Conservation (phyloP, 2,329 filamentous ascomycete species). For the Fusarium subtropicale region DNA sequence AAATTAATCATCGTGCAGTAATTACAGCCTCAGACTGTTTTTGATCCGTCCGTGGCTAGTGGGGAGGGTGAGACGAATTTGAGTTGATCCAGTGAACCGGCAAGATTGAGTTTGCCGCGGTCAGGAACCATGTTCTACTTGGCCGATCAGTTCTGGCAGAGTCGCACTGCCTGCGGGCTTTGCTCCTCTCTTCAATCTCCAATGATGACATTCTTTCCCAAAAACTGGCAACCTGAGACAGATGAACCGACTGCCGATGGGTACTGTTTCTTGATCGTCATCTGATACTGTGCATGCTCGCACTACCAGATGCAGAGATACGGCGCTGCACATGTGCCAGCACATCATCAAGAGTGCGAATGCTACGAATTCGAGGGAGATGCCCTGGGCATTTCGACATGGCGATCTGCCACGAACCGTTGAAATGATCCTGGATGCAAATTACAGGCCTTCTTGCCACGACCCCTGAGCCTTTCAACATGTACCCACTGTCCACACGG, state of each 20-base stretch:
- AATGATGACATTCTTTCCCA: constrained; percentile 13
- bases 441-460: constrained; percentile 23
- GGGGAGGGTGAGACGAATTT: neutral
- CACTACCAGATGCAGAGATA: constrained; percentile 5
- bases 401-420: constrained; percentile 27
- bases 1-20: constrained; percentile 7
- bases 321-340: constrained; percentile 8
- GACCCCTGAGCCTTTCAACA: constrained; percentile 11
- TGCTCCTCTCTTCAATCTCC: neutral
- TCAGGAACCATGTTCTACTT: constrained; percentile 5
- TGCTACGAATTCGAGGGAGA: constrained; percentile 1
- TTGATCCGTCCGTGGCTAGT: neutral
- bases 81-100: neutral
- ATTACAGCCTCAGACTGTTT: neutral
- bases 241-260: neutral
- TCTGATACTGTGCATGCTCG: neutral
- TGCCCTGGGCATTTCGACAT: constrained; percentile 8
- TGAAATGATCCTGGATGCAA: constrained; percentile 28
- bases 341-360: neutral
- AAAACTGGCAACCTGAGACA: constrained; percentile 1
- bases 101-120: constrained; percentile 22
- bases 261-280: neutral
- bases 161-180: constrained; percentile 1
- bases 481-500: constrained; percentile 3
- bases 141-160: constrained; percentile 8